Conservation (phyloP, 441 rosid species). For the Melastoma candidum region DNA sequence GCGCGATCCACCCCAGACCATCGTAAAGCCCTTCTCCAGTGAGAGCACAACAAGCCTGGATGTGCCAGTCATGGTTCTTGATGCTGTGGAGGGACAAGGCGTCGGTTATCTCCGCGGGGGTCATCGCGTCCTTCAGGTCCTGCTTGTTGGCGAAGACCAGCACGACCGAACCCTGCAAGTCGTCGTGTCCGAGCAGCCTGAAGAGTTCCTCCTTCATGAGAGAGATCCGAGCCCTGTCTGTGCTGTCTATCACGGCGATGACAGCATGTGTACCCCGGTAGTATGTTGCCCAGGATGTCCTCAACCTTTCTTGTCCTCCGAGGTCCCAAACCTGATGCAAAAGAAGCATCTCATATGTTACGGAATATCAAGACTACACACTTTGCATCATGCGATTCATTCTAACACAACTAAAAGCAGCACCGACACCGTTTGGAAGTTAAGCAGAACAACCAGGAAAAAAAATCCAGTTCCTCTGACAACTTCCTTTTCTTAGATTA, state of each 20-base stretch:
- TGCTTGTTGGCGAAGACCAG: constrained; percentile 95
- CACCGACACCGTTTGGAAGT: too few species aligned
- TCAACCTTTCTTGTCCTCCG: constrained; percentile 87
- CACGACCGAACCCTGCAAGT: constrained; percentile 61
- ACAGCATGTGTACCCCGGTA: constrained; percentile 94
- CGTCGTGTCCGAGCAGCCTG: constrained; percentile 62
- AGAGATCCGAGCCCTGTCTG: constrained; percentile 75
- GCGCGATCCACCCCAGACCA: constrained; percentile 93
- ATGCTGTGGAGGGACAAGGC: constrained; percentile 89
- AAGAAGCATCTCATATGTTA: too few species aligned
- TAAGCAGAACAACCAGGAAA: too few species aligned
- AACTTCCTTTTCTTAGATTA: too few species aligned
- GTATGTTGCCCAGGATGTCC: constrained; percentile 94
- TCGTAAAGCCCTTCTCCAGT: constrained; percentile 84
- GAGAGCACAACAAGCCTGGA: constrained; percentile 85
- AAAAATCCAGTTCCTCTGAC: too few species aligned
- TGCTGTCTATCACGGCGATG: constrained; percentile 63
- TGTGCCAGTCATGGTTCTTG: constrained; percentile 97
- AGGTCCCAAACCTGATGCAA: constrained; percentile 72
- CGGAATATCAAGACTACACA: too few species aligned
- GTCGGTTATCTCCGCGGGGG: constrained; percentile 87
- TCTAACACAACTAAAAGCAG: too few species aligned
- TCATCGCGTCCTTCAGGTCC: constrained; percentile 93
- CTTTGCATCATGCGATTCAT: too few species aligned
- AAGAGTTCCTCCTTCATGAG: constrained; percentile 83